phyloP scores from a whole-genome alignment of 169 alveolate genomes.

The Prorocentrum cordatum region DNA sequence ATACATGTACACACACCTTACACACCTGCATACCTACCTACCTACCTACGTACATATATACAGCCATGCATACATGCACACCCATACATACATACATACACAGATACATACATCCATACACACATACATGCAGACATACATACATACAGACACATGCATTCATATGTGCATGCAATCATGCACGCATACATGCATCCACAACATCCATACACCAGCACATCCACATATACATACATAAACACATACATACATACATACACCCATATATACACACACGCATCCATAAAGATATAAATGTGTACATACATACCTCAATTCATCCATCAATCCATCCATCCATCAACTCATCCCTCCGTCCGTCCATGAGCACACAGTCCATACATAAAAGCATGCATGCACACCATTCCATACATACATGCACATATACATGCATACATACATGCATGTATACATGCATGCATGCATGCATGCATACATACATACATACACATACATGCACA shows the following conservation, averaged over 20 bases:
- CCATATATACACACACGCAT: not conserved
- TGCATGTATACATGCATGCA: not conserved
- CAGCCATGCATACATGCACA: not conserved
- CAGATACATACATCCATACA: too few species aligned
- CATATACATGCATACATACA: not conserved
- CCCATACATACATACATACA: not conserved
- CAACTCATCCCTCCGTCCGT: too few species aligned
- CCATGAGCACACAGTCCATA: too few species aligned
- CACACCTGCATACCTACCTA: not conserved
- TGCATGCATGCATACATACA: not conserved
- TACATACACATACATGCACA: not conserved
- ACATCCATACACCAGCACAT: not conserved
- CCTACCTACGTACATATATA: not conserved
- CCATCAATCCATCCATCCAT: not conserved
- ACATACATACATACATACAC: not conserved
- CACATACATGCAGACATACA: too few species aligned
- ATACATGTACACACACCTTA: not conserved
- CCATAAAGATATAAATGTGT: not conserved
- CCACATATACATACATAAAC: not conserved
- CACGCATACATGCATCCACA: too few species aligned
- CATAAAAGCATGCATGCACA: not conserved
- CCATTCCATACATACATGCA: not conserved
- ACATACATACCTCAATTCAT: not conserved
- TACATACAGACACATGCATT: too few species aligned
- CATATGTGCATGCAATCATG: too few species aligned